Evolutionary conservation across 495 filamentous ascomycete species (phyloP), one percentile per base, ranked within the genome.

Genomic region (Penicillium robsamsonii): DNA sequence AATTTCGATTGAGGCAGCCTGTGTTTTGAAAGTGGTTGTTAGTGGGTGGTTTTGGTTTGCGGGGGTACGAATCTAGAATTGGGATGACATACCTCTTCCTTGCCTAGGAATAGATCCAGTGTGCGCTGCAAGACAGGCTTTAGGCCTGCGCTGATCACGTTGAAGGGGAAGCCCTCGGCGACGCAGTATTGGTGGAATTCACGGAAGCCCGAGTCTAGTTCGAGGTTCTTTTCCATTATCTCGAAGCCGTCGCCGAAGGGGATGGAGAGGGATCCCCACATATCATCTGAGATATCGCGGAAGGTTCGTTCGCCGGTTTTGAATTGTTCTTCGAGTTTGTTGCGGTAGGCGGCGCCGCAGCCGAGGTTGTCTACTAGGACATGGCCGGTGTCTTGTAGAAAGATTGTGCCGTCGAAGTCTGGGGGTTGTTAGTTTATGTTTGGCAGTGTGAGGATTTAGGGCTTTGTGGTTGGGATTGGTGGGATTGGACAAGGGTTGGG

Each of bases 331-430:
- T 89, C 87, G 24, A 89, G 81, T 41, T 79, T 67, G 47, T 81
- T 63, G 25, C 85, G 77, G 38, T 76, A 78, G 29, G 75, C 65
- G 5, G 70, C 67, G 53, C 86, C 86, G 70, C 86, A 89, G 55
- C 87, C 87, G 56, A 85, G 78, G 60, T 71, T 71, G 63, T 89
- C 85, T 70, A 89, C 86, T 40, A 90, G 79, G 65, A 89, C 81
- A 67, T 89, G 87, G 44, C 87, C 87, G 13, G 85, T 89, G 56
- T 89, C 87, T 80, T 90, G 85, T 79, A 89, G 85, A 75, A 86
- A 88, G 62, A 90, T 90, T 35, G 87, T 89, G 58, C 87, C 87
- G 64, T 90, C 87, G 61, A 89, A 90, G 69, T 90, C 86, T 86
- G 20, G 2, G 10, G 22, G 5, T 37, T 25, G 54, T 63, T 55